These are phyloP conservation scores for Backusella circina DNA, from an alignment of 192 early-diverging fungal genomes.

Conservation along the genomic window DNA sequence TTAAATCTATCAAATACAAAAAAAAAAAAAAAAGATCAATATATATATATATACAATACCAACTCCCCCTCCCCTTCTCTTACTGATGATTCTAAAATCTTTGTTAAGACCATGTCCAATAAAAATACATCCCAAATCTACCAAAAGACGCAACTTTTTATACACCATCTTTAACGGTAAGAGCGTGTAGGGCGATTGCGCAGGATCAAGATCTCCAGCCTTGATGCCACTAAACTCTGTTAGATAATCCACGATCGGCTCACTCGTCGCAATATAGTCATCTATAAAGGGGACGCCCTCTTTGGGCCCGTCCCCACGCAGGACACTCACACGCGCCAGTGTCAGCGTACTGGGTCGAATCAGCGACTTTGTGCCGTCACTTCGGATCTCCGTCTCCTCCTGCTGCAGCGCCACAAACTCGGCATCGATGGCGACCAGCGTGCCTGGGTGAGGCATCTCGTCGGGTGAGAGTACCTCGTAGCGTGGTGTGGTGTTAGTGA, in stretches of 20 bases:
- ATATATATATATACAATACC: neutral
- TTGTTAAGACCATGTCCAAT: conserved; percentile 94
- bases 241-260: conserved; percentile 87
- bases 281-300: conserved; percentile 90
- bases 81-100: conserved; percentile 94
- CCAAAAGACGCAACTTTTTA: conserved; percentile 83
- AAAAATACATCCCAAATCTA: conserved; percentile 88
- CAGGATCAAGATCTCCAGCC: conserved; percentile 79
- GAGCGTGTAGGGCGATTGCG: conserved; percentile 67
- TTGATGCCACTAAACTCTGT: conserved; percentile 95
- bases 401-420: conserved; percentile 90
- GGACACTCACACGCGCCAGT: conserved; percentile 86
- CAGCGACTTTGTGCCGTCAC: conserved; percentile 86
- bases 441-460: conserved; percentile 64
- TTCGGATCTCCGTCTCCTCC: conserved; percentile 87
- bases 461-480: conserved; percentile 49
- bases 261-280: conserved; percentile 87
- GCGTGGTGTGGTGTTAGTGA: conserved; percentile 38
- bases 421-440: conserved; percentile 84
- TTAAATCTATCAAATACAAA: conserved; percentile 82
- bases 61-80: too few species aligned
- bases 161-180: conserved; percentile 93
- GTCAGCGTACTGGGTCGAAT: conserved; percentile 77
- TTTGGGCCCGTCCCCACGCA: conserved; percentile 73
- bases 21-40: neutral